phyloP scores from a whole-genome alignment of 2,329 filamentous ascomycete species.

The Cladosporium sp. region DNA sequence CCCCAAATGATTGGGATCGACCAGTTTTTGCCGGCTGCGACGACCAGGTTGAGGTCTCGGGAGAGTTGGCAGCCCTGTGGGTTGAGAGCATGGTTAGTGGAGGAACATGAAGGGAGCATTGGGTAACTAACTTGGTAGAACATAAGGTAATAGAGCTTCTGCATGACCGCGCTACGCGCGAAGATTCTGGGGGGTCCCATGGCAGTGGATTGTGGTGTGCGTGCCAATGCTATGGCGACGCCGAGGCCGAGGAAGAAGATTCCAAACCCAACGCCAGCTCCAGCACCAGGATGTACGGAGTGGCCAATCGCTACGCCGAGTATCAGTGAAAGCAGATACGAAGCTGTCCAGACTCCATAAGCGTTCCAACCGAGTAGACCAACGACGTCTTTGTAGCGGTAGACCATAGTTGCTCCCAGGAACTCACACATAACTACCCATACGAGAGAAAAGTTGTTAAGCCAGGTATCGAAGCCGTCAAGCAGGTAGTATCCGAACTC shows the following conservation, averaged over 20 bases:
- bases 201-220: conserved; percentile 34
- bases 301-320: conserved; percentile 51
- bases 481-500: conserved; percentile 55
- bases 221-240: conserved; percentile 38
- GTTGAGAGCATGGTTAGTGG: not conserved
- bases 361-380: conserved; percentile 42
- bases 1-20: conserved; percentile 51
- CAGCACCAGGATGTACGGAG: conserved; percentile 23
- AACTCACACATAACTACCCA: conserved; percentile 54
- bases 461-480: conserved; percentile 52
- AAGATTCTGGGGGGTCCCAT: conserved; percentile 41
- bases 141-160: conserved; percentile 50
- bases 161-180: conserved; percentile 34
- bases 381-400: conserved; percentile 48
- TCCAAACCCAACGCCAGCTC: conserved; percentile 47
- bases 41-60: conserved; percentile 52
- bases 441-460: conserved; percentile 52
- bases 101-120: not conserved
- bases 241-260: conserved; percentile 44
- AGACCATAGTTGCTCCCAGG: conserved; percentile 50
- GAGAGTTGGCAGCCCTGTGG: conserved; percentile 52
- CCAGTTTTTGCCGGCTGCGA: conserved; percentile 55
- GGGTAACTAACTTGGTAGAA: conserved; percentile 53
- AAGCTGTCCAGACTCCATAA: conserved; percentile 45
- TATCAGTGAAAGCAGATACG: conserved; percentile 51